Percentiles rank a stretch among this genome's conserved stretches.
These are phyloP conservation scores for Boletus vinaceobasis DNA, from an alignment of 768 basidiomycete species.

Conservation along the genomic window DNA sequence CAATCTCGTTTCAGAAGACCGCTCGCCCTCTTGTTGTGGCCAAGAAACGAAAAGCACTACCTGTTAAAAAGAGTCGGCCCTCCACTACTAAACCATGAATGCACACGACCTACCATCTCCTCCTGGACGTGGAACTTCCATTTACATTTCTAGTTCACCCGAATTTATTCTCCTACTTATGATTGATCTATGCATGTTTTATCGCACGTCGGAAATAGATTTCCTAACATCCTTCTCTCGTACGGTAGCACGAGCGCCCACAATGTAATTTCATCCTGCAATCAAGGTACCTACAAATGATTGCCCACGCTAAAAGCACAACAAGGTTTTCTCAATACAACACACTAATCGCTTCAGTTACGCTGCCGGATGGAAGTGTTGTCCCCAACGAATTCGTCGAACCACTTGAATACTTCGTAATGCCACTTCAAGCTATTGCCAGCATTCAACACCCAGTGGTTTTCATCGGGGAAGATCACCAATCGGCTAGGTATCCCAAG, in stretches of 20 bases:
- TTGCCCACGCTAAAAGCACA: not conserved
- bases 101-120: not conserved
- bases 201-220: constrained; percentile 10
- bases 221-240: not conserved
- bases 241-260: constrained; percentile 1
- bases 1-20: constrained; percentile 3
- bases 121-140: not conserved
- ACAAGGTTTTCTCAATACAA: not conserved
- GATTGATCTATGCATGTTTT: not conserved
- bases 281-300: not conserved
- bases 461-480: constrained; percentile 86
- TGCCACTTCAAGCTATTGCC: constrained; percentile 94
- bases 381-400: constrained; percentile 61
- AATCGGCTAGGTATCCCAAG: constrained; percentile 69
- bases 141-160: not conserved
- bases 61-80: constrained; percentile 13
- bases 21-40: not conserved
- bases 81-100: constrained; percentile 10
- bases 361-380: constrained; percentile 2
- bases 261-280: constrained; percentile 9
- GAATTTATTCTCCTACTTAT: constrained; percentile 15
- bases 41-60: constrained; percentile 23
- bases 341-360: constrained; percentile 6
- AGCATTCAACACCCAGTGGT: constrained; percentile 86
- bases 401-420: constrained; percentile 90